Conservation (phyloP, 352 stramenopile genomes). For the Pythium folliculosum region DNA sequence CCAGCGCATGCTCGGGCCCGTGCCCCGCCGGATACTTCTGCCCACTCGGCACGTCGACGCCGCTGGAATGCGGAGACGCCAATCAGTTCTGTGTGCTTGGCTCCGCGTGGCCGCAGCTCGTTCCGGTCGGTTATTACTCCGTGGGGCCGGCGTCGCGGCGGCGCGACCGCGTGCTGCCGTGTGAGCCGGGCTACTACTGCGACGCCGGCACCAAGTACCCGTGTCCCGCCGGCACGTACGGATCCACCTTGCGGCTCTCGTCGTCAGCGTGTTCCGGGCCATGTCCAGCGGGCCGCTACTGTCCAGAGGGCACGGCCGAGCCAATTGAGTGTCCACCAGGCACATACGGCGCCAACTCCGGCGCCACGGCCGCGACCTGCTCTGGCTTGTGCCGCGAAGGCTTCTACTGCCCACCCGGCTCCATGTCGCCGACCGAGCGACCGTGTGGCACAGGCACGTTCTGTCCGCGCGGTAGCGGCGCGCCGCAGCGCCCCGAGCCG, state of each 20-base stretch:
- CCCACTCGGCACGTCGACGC: slow-evolving; percentile 35
- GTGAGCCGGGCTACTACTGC: slow-evolving; percentile 65
- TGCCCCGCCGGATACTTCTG: slow-evolving; percentile 75
- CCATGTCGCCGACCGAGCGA: slow-evolving; percentile 40
- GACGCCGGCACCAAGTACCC: slow-evolving; percentile 30
- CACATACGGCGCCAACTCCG: slow-evolving; percentile 51
- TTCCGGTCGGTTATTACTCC: slow-evolving; percentile 42
- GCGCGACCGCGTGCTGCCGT: slow-evolving; percentile 41
- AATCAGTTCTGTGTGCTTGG: slow-evolving; percentile 62
- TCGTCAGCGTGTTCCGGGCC: slow-evolving; percentile 37
- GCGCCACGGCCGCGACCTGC: slow-evolving; percentile 44
- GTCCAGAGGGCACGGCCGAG: slow-evolving; percentile 32
- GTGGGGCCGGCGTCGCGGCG: slow-evolving; percentile 30
- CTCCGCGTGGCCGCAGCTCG: background rate
- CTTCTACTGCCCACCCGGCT: slow-evolving; percentile 63
- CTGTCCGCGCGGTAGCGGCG: slow-evolving; percentile 42
- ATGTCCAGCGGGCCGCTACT: slow-evolving; percentile 71
- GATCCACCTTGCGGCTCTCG: slow-evolving; percentile 30
- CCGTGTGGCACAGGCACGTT: slow-evolving; percentile 39
- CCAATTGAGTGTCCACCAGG: slow-evolving; percentile 51
- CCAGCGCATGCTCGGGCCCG: slow-evolving; percentile 45
- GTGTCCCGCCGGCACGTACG: slow-evolving; percentile 64
- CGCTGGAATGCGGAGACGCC: slow-evolving; percentile 45
- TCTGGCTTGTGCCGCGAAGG: slow-evolving; percentile 58
- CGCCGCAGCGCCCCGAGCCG: slow-evolving; percentile 17